Conservation (phyloP, 2,329 filamentous ascomycete species). For the Hirsutella rhossiliensis region DNA sequence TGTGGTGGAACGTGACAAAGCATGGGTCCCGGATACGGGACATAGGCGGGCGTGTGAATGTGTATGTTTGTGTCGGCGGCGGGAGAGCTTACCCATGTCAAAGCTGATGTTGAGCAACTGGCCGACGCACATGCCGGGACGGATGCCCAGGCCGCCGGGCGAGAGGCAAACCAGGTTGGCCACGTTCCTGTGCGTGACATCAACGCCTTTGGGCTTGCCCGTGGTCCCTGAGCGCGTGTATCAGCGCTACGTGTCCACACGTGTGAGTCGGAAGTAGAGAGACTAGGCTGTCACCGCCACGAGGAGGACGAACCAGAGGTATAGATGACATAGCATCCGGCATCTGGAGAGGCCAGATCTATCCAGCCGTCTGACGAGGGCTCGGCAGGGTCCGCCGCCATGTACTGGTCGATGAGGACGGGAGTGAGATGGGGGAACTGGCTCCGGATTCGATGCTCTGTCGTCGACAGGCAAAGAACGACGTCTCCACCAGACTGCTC, state of each 20-base stretch:
- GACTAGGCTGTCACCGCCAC: background rate
- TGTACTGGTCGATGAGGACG: constrained; percentile 17
- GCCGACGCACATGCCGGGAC: constrained; percentile 36
- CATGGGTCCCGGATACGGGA: constrained; percentile 3
- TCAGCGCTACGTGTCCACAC: background rate
- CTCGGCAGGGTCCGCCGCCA: background rate
- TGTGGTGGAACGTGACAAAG: background rate
- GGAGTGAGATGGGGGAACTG: constrained; percentile 12
- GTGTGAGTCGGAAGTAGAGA: background rate
- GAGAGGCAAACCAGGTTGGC: constrained; percentile 38
- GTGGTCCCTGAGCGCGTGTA: constrained; percentile 29
- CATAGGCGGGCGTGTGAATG: background rate
- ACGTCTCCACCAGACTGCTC: constrained; percentile 29
- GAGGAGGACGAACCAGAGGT: constrained; percentile 31
- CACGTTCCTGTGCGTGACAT: constrained; percentile 42
- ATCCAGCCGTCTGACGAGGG: constrained; percentile 9
- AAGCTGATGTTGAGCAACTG: constrained; percentile 47
- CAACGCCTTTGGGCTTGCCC: constrained; percentile 45
- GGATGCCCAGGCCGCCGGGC: constrained; percentile 39
- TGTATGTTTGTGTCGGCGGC: too few species aligned
- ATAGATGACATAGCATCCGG: constrained; percentile 37
- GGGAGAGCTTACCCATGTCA: constrained; percentile 41
- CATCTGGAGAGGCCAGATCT: constrained; percentile 21
- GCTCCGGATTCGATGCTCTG: constrained; percentile 18
- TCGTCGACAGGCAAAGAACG: constrained; percentile 33